Base-by-base conservation (phyloP, 2,329 filamentous ascomycete species). In the Fusarium subglutinans region DNA sequence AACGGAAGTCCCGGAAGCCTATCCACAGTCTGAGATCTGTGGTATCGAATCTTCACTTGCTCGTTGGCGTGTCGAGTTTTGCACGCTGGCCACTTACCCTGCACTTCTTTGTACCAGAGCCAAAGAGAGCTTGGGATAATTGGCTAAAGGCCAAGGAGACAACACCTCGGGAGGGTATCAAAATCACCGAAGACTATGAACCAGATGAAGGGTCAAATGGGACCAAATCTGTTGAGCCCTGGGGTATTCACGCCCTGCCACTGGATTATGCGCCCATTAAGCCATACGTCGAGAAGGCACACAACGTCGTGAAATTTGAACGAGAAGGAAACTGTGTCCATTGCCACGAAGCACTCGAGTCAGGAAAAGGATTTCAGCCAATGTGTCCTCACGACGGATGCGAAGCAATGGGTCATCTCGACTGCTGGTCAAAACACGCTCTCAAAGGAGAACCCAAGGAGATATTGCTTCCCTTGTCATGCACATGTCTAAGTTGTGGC, bases 51-150 rank as follows among this genome's bases (percentile, higher is more conserved):
- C 82, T 98, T 33, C 93, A 98, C 80, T 85, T 96, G 6, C 86
- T 99, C 2, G 87, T 97, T 4, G 88, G 92, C 2, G 93, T 95
- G 5, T 88, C 90, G 6, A 96, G 94, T 81, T 98, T 98, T 80
- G 85, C 86, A 22, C 86, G 91, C 51, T 98, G 95, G 96, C 96
- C 96, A 26, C 85, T 99, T 60, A 89, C 89, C 60, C 80, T 98
- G 53, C 91, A 93, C 30, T 96, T 98, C 82, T 96, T 98, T 75
- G 86, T 87, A 5, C 83, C 85, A 7, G 93, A 96, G 67, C 91
- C 94, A 1, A 88, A 93, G 76, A 83, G 83, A 26, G 86, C 88
- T 3, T 98, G 96, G 96, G 80, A 86, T 24, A 85, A 82, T 55
- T 91, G 89, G 86, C 87, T 86, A 50, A 82, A 85, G 7, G 81